These are phyloP conservation scores for Fragilaria crotonensis DNA, from an alignment of 108 stramenopile species.

Conservation along the genomic window DNA sequence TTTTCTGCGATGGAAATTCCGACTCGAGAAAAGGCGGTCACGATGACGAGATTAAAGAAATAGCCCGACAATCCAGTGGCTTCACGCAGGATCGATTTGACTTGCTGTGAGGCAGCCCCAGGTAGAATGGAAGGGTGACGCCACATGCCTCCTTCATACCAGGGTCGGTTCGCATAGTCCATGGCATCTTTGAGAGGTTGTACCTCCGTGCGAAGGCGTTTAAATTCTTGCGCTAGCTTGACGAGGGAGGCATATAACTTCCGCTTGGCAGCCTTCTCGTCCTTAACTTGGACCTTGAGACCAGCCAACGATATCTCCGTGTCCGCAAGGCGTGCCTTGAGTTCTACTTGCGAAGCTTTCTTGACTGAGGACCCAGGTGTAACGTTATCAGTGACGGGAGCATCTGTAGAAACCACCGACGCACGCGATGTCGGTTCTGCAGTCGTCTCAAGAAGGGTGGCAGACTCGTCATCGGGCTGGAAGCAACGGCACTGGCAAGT, in stretches of 20 bases:
- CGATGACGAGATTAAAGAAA: conserved; percentile 71
- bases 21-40: conserved; percentile 73
- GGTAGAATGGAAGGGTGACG: conserved; percentile 56
- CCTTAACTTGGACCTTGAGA: no score
- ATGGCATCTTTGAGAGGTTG: conserved; percentile 31
- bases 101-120: conserved; percentile 14
- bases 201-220: conserved; percentile 25
- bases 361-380: no score
- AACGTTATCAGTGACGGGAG: no score
- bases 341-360: no score
- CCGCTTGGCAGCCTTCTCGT: conserved; percentile 70
- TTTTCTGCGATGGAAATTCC: conserved; percentile 57
- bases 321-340: no score
- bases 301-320: no score
- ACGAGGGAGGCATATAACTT: conserved; percentile 70
- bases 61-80: conserved; percentile 60
- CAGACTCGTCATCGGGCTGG: no score
- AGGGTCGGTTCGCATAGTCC: conserved; percentile 49
- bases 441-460: no score
- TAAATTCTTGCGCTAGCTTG: conserved; percentile 70
- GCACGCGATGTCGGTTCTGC: no score
- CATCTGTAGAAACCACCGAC: no score
- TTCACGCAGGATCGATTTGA: conserved; percentile 8
- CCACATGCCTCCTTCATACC: conserved; percentile 84
- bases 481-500: no score